Base-by-base conservation (phyloP, 2,329 filamentous ascomycete genomes). In the Sarocladium brachiariae region DNA sequence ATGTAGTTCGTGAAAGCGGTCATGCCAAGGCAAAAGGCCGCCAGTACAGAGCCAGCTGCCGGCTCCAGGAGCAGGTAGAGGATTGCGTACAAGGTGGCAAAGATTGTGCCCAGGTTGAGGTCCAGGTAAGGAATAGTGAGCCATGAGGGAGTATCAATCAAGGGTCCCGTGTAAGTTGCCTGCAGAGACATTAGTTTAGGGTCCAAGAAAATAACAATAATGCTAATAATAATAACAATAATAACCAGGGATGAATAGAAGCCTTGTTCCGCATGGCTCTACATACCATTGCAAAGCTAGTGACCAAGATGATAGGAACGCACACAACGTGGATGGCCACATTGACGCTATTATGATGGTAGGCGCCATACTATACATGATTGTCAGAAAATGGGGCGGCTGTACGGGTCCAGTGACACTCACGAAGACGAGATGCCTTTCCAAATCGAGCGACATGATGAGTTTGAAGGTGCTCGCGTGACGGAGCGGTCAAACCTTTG, bases 61-160 rank as follows among this genome's bases (percentile, higher is more conserved):
- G 93, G 93, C 64, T 99, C 93, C 62, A 99, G 84, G 19, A 99
- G 79, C 45, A 97, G 77, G 64, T 97, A 99, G 51, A 96, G 79
- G 2, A 78, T 78, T 33, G 86, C 79, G 69, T 93, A 96, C 24
- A 84, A 62, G 49, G 81, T 76, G 30, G 83, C 81, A 39, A 72
- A 70, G 51, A 87, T 78, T 11, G 80, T 89, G 55, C 80, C 81
- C 38, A 82, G 71, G 57, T 82, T 91, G 52, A 83, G 78, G 14
- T 78, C 75, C 54, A 84, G 78, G 60, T 87, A 82, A 24, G 85
- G 83, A 16, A 81, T 72, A 25, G 81, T 85, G 27, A 87, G 77
- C 71, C 79, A 86, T 54, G 76, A 73, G 18, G 87, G 87, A 13
- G 83, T 74, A 49, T 76, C 76, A 60, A 86, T 80, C 45, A 86